Conservation (phyloP, 495 filamentous ascomycete genomes). For the Parathielavia appendiculata region DNA sequence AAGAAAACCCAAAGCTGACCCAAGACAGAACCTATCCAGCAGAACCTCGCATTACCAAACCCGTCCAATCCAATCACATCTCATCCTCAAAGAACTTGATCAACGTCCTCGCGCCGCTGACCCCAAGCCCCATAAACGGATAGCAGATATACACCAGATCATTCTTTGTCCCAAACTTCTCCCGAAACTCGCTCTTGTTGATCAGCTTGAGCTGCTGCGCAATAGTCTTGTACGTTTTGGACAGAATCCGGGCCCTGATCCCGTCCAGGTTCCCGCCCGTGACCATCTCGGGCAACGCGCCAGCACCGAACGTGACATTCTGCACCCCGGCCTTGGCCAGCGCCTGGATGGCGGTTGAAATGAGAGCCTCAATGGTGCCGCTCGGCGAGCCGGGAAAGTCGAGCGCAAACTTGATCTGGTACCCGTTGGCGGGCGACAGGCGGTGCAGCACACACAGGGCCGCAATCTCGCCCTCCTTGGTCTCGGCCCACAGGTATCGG, state of each 20-base stretch:
- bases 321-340: conserved; percentile 58
- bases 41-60: neutral
- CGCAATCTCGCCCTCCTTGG: conserved; percentile 60
- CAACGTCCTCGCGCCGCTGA: conserved; percentile 67
- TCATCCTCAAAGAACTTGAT: conserved; percentile 81
- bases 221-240: conserved; percentile 69
- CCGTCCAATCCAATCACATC: conserved; percentile 23
- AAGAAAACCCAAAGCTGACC: no score
- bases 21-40: neutral
- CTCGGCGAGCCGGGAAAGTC: conserved; percentile 76
- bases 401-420: conserved; percentile 83
- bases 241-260: conserved; percentile 64
- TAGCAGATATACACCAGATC: conserved; percentile 79
- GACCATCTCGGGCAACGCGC: conserved; percentile 60
- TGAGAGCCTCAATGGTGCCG: conserved; percentile 74
- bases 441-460: conserved; percentile 70
- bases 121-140: conserved; percentile 71
- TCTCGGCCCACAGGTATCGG: conserved; percentile 72
- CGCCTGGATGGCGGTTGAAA: conserved; percentile 68
- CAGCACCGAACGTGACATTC: conserved; percentile 73
- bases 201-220: conserved; percentile 72
- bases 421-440: conserved; percentile 68
- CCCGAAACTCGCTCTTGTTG: conserved; percentile 78
- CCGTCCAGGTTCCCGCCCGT: conserved; percentile 73
- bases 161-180: conserved; percentile 74